A percentile compares a stretch with the other conserved stretches of the same genome.
These are phyloP conservation scores for Cordyceps farinosa DNA, from an alignment of 2,329 filamentous ascomycete species.

Conservation along the genomic window DNA sequence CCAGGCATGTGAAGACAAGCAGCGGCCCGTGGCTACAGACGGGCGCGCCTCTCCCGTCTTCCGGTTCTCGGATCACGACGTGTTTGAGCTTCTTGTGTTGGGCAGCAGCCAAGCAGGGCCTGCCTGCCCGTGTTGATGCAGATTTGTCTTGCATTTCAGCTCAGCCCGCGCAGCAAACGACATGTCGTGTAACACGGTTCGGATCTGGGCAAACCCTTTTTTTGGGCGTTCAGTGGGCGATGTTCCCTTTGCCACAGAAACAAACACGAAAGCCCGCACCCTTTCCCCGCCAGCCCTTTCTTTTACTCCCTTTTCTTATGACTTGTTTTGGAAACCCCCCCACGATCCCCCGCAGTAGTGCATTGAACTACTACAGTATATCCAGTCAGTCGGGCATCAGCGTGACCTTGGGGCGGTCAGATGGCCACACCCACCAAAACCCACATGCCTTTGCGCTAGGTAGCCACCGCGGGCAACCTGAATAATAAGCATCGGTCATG, in stretches of 20 bases:
- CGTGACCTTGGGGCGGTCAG: conserved; percentile 18
- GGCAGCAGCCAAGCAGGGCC: too few species aligned
- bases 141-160: conserved; percentile 5
- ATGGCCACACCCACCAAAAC: not conserved
- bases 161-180: not conserved
- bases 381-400: conserved; percentile 7
- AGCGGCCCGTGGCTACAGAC: not conserved
- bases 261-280: too few species aligned
- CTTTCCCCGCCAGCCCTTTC: too few species aligned
- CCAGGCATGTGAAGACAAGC: not conserved
- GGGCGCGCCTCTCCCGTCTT: too few species aligned
- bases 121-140: too few species aligned
- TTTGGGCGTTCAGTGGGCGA: too few species aligned
- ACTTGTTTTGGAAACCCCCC: too few species aligned
- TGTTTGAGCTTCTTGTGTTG: not conserved
- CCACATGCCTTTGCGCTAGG: not conserved
- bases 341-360: not conserved
- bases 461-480: not conserved
- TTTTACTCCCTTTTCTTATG: too few species aligned
- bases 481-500: not conserved
- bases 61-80: too few species aligned
- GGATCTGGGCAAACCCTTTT: not conserved
- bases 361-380: not conserved
- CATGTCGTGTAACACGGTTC: not conserved
- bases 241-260: not conserved